Percentiles rank a stretch among this genome's conserved stretches.
phyloP scores from a whole-genome alignment of 1,284 basidiomycete species.

The Trichosporon asahii region DNA sequence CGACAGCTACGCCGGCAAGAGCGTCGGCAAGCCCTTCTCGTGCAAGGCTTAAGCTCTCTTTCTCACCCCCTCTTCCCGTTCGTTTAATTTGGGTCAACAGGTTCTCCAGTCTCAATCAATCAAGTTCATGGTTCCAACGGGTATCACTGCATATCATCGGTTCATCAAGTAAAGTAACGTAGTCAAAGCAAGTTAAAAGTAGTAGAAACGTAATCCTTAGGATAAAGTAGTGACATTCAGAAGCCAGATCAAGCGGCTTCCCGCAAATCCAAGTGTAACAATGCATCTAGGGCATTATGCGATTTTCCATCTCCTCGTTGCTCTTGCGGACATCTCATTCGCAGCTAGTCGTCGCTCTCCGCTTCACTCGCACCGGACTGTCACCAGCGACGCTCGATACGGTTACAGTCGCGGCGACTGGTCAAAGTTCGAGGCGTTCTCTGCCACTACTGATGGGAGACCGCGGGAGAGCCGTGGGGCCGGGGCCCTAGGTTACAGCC shows the following conservation, averaged over 20 bases:
- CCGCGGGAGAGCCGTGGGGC: not conserved
- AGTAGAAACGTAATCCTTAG: not conserved
- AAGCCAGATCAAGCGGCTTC: not conserved
- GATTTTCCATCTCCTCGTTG: not conserved
- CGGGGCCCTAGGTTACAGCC: not conserved
- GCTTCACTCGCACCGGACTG: too few species aligned
- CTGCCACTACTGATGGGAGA: not conserved
- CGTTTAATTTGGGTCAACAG: not conserved
- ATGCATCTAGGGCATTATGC: not conserved
- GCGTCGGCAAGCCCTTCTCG: constrained; percentile 18
- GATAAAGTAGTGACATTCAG: not conserved
- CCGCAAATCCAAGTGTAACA: not conserved
- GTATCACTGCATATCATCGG: not conserved
- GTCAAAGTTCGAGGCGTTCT: not conserved
- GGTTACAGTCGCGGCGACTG: not conserved
- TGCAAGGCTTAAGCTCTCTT: constrained; percentile 7
- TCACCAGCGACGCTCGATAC: not conserved
- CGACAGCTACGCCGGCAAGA: constrained; percentile 14
- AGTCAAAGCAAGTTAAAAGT: not conserved
- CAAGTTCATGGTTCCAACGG: not conserved
- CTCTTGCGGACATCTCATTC: not conserved
- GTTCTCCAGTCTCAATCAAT: not conserved
- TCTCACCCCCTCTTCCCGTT: not conserved
- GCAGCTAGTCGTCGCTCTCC: not conserved
- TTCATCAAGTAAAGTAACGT: not conserved